phyloP scores from a whole-genome alignment of 2,329 filamentous ascomycete genomes.

The Fusarium begoniae region DNA sequence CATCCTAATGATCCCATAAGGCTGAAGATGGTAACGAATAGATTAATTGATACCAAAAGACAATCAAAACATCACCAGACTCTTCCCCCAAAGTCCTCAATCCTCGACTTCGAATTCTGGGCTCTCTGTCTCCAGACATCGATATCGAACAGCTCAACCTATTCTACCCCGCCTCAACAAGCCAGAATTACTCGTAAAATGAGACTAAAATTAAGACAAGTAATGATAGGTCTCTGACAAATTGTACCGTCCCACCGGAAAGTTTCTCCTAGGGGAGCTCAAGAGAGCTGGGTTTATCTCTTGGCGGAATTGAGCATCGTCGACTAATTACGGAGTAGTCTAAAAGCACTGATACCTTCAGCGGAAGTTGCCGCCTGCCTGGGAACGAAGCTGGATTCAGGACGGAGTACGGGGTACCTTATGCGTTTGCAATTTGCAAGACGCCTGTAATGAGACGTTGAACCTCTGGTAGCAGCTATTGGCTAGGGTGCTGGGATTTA shows the following conservation, averaged over 20 bases:
- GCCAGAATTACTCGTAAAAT: not conserved
- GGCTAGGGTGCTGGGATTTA: not conserved
- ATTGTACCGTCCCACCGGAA: slow-evolving; percentile 18
- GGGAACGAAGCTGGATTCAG: not conserved
- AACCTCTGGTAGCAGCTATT: not conserved
- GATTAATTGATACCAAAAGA: not conserved
- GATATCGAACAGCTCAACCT: not conserved
- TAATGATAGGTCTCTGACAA: not conserved
- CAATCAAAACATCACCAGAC: not conserved
- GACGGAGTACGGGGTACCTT: not conserved
- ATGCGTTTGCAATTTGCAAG: not conserved
- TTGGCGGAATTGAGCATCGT: slow-evolving; percentile 7
- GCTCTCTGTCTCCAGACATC: not conserved
- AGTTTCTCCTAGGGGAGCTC: not conserved
- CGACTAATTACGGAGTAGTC: not conserved
- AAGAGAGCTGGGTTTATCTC: not conserved
- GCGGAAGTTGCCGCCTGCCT: slow-evolving; percentile 8
- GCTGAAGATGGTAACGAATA: slow-evolving; percentile 9
- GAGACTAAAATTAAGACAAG: slow-evolving; percentile 5
- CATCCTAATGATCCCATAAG: slow-evolving; percentile 11
- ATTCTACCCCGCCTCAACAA: slow-evolving; percentile 19
- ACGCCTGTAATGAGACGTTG: slow-evolving; percentile 8
- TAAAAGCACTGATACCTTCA: not conserved
- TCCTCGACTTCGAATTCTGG: not conserved
- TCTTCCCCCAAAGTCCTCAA: not conserved